These are phyloP conservation scores for Botrytis elliptica DNA, from an alignment of 2,329 filamentous ascomycete genomes.

Conservation along the genomic window DNA sequence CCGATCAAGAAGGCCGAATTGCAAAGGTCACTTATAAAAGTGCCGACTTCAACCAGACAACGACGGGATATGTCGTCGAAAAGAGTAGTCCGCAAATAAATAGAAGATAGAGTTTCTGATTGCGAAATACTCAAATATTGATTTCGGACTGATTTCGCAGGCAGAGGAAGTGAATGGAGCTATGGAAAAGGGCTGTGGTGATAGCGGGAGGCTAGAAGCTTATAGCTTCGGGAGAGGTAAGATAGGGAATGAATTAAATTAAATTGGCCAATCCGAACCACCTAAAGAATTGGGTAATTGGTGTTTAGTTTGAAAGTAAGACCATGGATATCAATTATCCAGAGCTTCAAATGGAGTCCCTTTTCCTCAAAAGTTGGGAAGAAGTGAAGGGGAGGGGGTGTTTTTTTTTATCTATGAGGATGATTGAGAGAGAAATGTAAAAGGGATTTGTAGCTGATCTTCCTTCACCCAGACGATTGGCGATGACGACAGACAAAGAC, in stretches of 20 bases:
- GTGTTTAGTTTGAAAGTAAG: background rate
- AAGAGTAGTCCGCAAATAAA: conserved; percentile 3
- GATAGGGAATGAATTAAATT: conserved; percentile 16
- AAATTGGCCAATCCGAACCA: conserved; percentile 6
- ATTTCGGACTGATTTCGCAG: background rate
- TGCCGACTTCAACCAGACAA: conserved; percentile 6
- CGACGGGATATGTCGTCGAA: conserved; percentile 9
- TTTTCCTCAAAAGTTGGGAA: background rate
- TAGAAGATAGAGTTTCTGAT: background rate
- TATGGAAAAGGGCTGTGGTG: background rate
- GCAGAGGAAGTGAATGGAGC: conserved; percentile 1
- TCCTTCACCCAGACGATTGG: background rate
- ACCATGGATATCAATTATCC: background rate
- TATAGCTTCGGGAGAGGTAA: background rate
- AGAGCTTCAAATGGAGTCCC: background rate
- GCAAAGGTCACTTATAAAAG: conserved; percentile 1
- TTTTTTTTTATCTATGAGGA: background rate
- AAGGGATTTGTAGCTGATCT: background rate
- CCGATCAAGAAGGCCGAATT: conserved; percentile 25
- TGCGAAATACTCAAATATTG: background rate
- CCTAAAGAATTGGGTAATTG: conserved; percentile 5
- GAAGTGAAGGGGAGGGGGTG: background rate
- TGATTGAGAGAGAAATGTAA: background rate
- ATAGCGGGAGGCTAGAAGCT: conserved; percentile 4
- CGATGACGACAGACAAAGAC: conserved; percentile 19